A percentile compares a stretch with the other conserved stretches of the same genome.
phyloP scores from a whole-genome alignment of 352 stramenopile species.

The Blastocystis sp. region DNA sequence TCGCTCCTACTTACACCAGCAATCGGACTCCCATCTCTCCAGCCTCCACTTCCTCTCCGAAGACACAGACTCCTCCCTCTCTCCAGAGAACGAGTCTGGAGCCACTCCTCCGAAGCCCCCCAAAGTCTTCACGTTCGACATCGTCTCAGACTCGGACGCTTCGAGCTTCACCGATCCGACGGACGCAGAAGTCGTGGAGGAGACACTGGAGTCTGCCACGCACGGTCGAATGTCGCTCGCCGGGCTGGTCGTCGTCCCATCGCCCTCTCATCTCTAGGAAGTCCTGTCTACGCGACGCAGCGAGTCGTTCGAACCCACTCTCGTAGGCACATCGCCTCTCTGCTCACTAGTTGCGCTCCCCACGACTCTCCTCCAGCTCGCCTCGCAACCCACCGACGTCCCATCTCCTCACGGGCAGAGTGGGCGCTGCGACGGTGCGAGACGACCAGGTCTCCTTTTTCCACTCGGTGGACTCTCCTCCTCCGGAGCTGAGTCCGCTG shows the following conservation, averaged over 20 bases:
- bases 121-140: constrained; percentile 22
- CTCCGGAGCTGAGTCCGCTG: neutral
- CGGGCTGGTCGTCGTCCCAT: neutral
- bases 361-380: neutral
- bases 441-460: neutral
- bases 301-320: neutral
- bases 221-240: neutral
- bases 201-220: neutral
- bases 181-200: neutral
- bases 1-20: neutral
- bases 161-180: neutral
- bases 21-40: neutral
- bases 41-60: neutral
- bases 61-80: neutral
- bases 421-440: neutral
- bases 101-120: neutral
- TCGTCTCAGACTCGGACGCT: neutral
- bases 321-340: neutral
- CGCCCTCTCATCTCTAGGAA: neutral
- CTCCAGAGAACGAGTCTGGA: neutral
- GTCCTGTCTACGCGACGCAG: neutral
- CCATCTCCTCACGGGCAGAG: neutral
- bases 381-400: neutral
- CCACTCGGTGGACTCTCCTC: neutral
- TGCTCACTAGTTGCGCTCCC: neutral